Evolutionary conservation across 192 early-diverging fungal species (phyloP), one percentile per base, ranked within the genome.

Genomic region (Coemansia sp.): DNA sequence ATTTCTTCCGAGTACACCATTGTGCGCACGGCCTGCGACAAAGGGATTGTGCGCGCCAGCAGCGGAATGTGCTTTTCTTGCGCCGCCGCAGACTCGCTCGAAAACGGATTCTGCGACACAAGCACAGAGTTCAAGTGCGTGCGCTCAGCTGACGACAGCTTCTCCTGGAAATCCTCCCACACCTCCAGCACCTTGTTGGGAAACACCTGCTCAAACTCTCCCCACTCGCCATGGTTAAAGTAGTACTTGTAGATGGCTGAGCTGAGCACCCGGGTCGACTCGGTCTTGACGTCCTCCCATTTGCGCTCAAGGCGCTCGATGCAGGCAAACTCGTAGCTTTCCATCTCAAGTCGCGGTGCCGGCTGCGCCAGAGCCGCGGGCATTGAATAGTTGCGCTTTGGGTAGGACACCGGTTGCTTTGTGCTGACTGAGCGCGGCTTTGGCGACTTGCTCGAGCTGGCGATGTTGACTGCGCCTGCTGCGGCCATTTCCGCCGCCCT

Each of bases 231-330:
- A 13, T 67, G 71, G 52, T 56, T 74, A 53, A 74, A 74, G 34
- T 74, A 74, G 52, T 74, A 74, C 38, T 74, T 74, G 64, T 74
- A 74, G 34, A 74, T 74, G 20, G 71, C 71, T 20, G 71, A 74
- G 59, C 71, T 65, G 40, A 74, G 71, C 40, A 74, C 58, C 27
- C 62, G 42, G 5, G 64, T 67, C 5, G 71, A 61, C 30, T 74
- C 71, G 17, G 71, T 74, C 44, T 65, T 67, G 25, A 62, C 55
- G 23, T 63, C 64, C 2, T 54, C 64, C 71, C 71, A 74, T 25
- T 62, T 61, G 42, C 71, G 59, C 59, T 74, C 71, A 15, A 74
- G 60, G 11, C 64, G 60, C 52, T 74, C 71, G 38, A 74, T 62
- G 46, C 64, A 63, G 13, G 71, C 47, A 44, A 74, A 74, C 47